phyloP scores from a whole-genome alignment of 805 yeast genomes.

The Wickerhamomyces canadensis region DNA sequence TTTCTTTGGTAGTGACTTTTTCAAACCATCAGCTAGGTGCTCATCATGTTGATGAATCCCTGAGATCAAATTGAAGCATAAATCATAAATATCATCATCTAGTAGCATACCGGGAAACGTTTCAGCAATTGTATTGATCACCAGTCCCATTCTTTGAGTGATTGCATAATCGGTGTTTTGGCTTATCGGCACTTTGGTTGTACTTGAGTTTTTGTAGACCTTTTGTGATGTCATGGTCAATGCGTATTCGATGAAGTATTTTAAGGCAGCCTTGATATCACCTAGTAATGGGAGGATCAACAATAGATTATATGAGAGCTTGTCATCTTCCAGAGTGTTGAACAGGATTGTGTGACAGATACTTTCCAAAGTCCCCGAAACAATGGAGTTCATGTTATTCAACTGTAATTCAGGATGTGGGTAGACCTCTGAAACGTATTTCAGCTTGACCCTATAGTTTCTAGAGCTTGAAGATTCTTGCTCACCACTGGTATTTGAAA shows the following conservation, averaged over 20 bases:
- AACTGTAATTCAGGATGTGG: constrained; percentile 60
- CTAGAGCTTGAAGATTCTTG: constrained; percentile 1
- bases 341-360: constrained; percentile 71
- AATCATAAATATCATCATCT: constrained; percentile 54
- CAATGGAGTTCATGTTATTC: constrained; percentile 42
- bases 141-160: constrained; percentile 44
- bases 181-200: constrained; percentile 21
- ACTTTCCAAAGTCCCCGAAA: constrained; percentile 61
- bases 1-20: constrained; percentile 43
- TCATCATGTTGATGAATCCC: constrained; percentile 44
- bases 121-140: constrained; percentile 51
- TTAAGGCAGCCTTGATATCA: constrained; percentile 38
- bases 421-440: constrained; percentile 36
- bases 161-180: constrained; percentile 33
- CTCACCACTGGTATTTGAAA: too few relatives aligned
- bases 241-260: constrained; percentile 39
- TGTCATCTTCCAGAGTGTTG: constrained; percentile 36
- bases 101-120: constrained; percentile 66
- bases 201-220: constrained; percentile 12
- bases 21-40: constrained; percentile 44
- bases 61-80: constrained; percentile 48
- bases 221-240: constrained; percentile 27
- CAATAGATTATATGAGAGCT: constrained; percentile 37
- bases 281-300: constrained; percentile 51
- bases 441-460: constrained; percentile 16